Base-by-base conservation (phyloP, 2,329 filamentous ascomycete genomes). In the Hypoxylon sp. region DNA sequence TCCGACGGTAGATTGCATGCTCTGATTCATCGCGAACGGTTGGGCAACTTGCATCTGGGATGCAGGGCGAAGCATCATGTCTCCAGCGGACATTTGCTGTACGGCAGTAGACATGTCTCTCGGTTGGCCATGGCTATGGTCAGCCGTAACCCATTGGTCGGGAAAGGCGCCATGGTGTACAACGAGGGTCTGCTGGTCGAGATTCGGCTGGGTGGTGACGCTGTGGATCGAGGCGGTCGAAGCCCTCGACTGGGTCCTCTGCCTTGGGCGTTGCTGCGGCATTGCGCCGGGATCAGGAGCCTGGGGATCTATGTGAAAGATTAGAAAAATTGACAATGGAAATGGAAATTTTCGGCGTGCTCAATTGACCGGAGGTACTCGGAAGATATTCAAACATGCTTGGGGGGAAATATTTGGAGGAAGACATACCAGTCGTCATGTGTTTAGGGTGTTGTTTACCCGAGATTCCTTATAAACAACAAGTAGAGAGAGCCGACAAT, bases 171-270 rank as follows among this genome's bases (percentile, higher is more conserved):
- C 81, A 50, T 76, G 70, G 14, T 76, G 75, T 22, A 70, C 33
- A 13, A 72, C 65, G 29, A 81, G 71, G 67, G 85, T 85, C 63
- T 79, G 78, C 58, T 84, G 84, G 37, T 88, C 87, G 67, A 87
- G 79, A 65, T 80, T 85, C 19, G 83, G 81, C 73, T 87, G 86
- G 1, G 85, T 85, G 39, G 82, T 80, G 70, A 80, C 81, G 78
- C 86, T 88, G 73, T 87, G 86, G 57, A 87, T 83, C 11, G 87
- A 88, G 22, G 86, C 83, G 29, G 86, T 88, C 33, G 86, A 88
- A 57, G 83, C 87, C 73, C 85, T 82, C 54, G 86, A 88, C 64
- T 84, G 81, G 37, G 86, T 82, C 69, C 86, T 83, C 76, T 84
- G 86, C 74, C 83, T 81, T 51, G 83, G 78, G 73, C 84, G 73